Evolutionary conservation across 2,329 filamentous ascomycete genomes (phyloP).

Genomic region (Mollisia scopiformis): DNA sequence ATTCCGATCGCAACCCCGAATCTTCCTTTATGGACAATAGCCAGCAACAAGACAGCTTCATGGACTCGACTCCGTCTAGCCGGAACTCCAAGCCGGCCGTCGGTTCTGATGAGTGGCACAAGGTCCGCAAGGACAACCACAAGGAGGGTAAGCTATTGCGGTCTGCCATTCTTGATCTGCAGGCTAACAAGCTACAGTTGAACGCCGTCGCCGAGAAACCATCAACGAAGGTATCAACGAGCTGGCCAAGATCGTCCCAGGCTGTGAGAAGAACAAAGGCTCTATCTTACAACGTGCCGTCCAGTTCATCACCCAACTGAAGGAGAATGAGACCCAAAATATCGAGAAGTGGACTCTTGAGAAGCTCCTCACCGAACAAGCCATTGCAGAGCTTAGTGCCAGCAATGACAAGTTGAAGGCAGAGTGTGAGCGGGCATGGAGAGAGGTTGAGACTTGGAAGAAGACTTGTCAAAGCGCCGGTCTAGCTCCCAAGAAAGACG

Average conservation of each 20-base stretch:
- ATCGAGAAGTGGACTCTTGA: slow-evolving; percentile 93
- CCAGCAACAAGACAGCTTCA: slow-evolving; percentile 36
- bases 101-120: slow-evolving; percentile 98
- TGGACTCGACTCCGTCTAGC: slow-evolving; percentile 42
- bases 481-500: slow-evolving; percentile 51
- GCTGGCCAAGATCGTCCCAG: slow-evolving; percentile 94
- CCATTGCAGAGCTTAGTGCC: slow-evolving; percentile 82
- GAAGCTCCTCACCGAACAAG: slow-evolving; percentile 87
- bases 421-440: slow-evolving; percentile 77
- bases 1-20: slow-evolving; percentile 40
- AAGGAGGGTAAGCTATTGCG: slow-evolving; percentile 77
- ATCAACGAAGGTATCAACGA: slow-evolving; percentile 99
- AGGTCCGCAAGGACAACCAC: slow-evolving; percentile 95
- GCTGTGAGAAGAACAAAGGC: slow-evolving; percentile 98
- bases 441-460: slow-evolving; percentile 81
- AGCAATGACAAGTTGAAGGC: slow-evolving; percentile 87
- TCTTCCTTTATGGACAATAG: slow-evolving; percentile 44
- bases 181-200: slow-evolving; percentile 61
- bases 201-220: slow-evolving; percentile 92
- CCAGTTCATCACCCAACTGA: slow-evolving; percentile 90
- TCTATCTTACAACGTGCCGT: slow-evolving; percentile 93
- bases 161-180: slow-evolving; percentile 17
- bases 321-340: slow-evolving; percentile 91
- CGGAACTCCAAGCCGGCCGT: slow-evolving; percentile 74
- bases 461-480: slow-evolving; percentile 65